These are phyloP conservation scores for Teratosphaeria zuluensis DNA, from an alignment of 2,329 filamentous ascomycete species.

Conservation along the genomic window DNA sequence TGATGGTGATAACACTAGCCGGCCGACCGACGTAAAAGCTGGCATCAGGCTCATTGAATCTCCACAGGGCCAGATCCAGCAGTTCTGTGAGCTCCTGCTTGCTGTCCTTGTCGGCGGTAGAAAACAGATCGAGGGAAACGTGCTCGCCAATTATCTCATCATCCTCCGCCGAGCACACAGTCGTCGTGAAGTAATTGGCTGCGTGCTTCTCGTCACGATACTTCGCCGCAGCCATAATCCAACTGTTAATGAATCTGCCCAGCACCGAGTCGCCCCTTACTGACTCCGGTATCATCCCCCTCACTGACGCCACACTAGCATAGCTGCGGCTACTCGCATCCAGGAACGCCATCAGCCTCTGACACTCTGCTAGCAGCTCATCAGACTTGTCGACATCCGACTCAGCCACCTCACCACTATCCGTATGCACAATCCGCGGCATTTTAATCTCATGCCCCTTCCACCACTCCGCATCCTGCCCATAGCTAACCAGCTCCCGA, in stretches of 20 bases:
- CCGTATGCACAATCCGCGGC: constrained; percentile 40
- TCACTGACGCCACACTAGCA: constrained; percentile 45
- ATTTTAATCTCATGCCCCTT: constrained; percentile 44
- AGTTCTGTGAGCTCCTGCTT: not conserved
- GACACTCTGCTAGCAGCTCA: constrained; percentile 46
- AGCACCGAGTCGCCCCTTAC: constrained; percentile 6
- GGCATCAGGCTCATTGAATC: not conserved
- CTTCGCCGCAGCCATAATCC: constrained; percentile 10
- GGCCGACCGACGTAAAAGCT: not conserved
- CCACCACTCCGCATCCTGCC: constrained; percentile 52
- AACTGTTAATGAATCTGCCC: constrained; percentile 16
- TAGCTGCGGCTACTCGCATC: constrained; percentile 49
- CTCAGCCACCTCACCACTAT: constrained; percentile 15
- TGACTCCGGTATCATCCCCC: constrained; percentile 10
- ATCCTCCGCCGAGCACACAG: constrained; percentile 13
- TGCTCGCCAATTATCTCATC: not conserved
- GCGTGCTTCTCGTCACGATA: constrained; percentile 4
- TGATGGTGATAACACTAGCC: not conserved
- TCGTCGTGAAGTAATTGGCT: constrained; percentile 18
- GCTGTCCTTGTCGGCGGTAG: not conserved
- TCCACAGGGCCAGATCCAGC: not conserved
- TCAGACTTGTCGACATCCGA: constrained; percentile 28
- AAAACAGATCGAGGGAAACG: not conserved
- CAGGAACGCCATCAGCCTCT: constrained; percentile 53
- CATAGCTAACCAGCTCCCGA: constrained; percentile 41